These are phyloP conservation scores for Sporothrix globosa DNA, from an alignment of 2,329 filamentous ascomycete species.

Conservation along the genomic window DNA sequence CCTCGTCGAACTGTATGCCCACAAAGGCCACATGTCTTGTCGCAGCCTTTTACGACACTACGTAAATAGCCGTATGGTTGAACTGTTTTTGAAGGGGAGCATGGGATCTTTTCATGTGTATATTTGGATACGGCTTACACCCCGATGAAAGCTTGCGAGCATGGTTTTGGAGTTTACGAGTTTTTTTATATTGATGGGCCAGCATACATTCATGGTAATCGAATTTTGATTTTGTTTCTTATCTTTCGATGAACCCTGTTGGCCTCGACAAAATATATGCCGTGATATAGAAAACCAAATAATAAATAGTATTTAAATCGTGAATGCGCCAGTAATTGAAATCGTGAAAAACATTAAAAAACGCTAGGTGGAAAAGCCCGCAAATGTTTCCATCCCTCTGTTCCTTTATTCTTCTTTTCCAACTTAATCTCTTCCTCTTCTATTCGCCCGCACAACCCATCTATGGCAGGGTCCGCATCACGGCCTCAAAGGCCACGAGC, in stretches of 20 bases:
- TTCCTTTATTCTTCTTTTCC: neutral
- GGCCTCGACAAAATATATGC: neutral
- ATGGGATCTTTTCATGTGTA: no score
- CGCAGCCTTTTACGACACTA: no score
- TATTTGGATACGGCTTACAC: neutral
- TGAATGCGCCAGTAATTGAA: conserved; percentile 5
- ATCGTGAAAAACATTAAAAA: neutral
- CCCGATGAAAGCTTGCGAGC: no score
- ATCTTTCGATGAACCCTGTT: no score
- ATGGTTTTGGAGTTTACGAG: neutral
- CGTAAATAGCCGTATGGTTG: no score
- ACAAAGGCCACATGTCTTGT: neutral
- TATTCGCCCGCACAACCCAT: neutral
- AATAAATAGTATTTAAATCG: neutral
- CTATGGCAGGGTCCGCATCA: conserved; percentile 70
- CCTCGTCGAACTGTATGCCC: neutral
- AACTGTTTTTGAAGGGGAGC: no score
- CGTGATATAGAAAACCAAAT: conserved; percentile 1
- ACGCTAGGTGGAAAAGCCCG: neutral
- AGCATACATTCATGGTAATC: neutral
- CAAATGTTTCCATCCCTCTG: neutral
- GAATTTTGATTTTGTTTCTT: neutral
- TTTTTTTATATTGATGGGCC: neutral
- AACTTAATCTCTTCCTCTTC: neutral
- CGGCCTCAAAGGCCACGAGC: conserved; percentile 87